Conservation (phyloP, 768 basidiomycete species). For the Podaxis pistillaris region DNA sequence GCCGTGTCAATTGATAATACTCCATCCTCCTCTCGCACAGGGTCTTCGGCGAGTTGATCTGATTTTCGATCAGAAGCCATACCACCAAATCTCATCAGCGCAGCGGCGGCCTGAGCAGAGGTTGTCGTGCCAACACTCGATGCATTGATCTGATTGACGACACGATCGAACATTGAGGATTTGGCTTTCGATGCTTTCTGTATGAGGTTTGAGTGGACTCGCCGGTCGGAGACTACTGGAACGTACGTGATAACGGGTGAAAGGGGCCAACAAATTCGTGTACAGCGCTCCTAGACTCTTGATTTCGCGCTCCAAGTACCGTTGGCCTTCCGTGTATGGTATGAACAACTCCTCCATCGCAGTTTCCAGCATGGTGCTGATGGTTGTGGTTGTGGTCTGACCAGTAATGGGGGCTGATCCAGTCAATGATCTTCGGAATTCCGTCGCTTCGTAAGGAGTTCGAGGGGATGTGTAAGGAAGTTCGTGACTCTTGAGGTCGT, state of each 20-base stretch:
- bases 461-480: conserved; percentile 65
- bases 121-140: conserved; percentile 66
- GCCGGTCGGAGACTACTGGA: not conserved
- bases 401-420: conserved; percentile 43
- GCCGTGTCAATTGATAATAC: conserved; percentile 70
- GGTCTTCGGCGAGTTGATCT: conserved; percentile 64
- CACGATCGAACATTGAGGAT: conserved; percentile 82
- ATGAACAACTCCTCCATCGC: conserved; percentile 96
- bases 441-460: conserved; percentile 60
- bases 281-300: conserved; percentile 82
- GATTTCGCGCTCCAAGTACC: conserved; percentile 91
- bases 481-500: conserved; percentile 91
- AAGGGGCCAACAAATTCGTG: conserved; percentile 63
- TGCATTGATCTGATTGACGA: conserved; percentile 86
- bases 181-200: conserved; percentile 68
- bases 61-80: conserved; percentile 52
- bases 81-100: conserved; percentile 88
- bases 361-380: conserved; percentile 86
- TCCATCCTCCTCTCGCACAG: conserved; percentile 79
- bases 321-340: conserved; percentile 86
- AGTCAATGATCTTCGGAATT: conserved; percentile 56
- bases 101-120: conserved; percentile 84
- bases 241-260: conserved; percentile 88
- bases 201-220: conserved; percentile 26
- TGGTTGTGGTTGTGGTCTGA: conserved; percentile 51